Conservation (phyloP, 2,329 filamentous ascomycete species). For the Fusarium miscanthi region DNA sequence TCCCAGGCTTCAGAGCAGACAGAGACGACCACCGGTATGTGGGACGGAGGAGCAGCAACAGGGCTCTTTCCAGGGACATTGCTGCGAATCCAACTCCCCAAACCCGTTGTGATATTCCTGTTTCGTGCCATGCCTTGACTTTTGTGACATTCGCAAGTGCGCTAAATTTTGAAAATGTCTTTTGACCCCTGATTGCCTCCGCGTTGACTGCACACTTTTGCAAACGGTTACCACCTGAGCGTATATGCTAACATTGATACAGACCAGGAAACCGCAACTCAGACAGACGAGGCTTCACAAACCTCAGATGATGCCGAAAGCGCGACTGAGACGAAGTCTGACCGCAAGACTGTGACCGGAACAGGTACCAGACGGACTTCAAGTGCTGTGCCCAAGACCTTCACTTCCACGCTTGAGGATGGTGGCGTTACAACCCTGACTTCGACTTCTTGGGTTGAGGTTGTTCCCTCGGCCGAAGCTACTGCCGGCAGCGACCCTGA, state of each 20-base stretch:
- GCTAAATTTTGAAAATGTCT: conserved; percentile 7
- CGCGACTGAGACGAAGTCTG: conserved; percentile 35
- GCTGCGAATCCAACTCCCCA: conserved; percentile 30
- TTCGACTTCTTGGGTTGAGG: conserved; percentile 61
- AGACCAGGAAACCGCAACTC: conserved; percentile 24
- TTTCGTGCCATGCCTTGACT: conserved; percentile 10
- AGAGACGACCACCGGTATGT: conserved; percentile 48
- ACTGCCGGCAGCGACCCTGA: conserved; percentile 46
- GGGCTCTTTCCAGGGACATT: conserved; percentile 14
- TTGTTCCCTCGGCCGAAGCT: conserved; percentile 51
- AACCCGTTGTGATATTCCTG: conserved; percentile 32
- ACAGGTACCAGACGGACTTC: conserved; percentile 51
- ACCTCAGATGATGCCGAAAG: conserved; percentile 33
- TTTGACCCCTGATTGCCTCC: conserved; percentile 6
- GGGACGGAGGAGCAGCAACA: conserved; percentile 36
- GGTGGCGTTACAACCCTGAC: conserved; percentile 60
- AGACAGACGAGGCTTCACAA: conserved; percentile 32
- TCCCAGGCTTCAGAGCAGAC: conserved; percentile 27
- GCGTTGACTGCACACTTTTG: conserved; percentile 17
- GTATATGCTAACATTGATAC: conserved; percentile 18
- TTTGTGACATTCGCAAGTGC: conserved; percentile 41
- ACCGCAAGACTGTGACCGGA: conserved; percentile 48
- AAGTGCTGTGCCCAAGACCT: conserved; percentile 52
- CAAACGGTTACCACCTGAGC: background rate
- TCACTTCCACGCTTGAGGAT: conserved; percentile 59